Evolutionary conservation across 495 filamentous ascomycete species (phyloP).

Genomic region (Xylaria venustula): DNA sequence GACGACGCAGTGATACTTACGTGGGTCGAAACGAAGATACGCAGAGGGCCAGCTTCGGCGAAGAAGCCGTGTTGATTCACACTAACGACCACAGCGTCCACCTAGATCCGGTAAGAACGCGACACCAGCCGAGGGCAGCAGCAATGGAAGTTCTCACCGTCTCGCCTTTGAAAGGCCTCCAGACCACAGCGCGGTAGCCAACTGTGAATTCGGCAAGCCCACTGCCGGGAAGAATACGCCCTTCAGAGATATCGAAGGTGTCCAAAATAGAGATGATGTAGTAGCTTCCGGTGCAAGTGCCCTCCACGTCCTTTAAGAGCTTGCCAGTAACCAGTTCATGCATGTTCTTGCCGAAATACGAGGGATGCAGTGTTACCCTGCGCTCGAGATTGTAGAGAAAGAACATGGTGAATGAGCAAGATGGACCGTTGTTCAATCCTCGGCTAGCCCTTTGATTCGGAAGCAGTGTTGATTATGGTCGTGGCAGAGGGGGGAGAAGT

Average conservation of each 20-base stretch:
- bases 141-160: conserved; percentile 60
- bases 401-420: conserved; percentile 64
- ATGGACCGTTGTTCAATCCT: conserved; percentile 2
- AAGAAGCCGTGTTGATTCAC: conserved; percentile 94
- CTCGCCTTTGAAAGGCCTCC: conserved; percentile 95
- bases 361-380: conserved; percentile 89
- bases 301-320: conserved; percentile 88
- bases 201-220: conserved; percentile 93
- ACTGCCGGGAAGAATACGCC: conserved; percentile 83
- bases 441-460: background rate
- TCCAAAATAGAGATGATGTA: conserved; percentile 98
- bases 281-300: conserved; percentile 86
- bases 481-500: background rate
- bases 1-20: conserved; percentile 50
- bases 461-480: background rate
- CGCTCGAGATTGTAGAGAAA: conserved; percentile 96
- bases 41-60: conserved; percentile 81
- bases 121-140: background rate
- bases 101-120: conserved; percentile 48
- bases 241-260: conserved; percentile 85
- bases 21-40: conserved; percentile 83
- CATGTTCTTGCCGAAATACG: conserved; percentile 91
- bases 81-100: conserved; percentile 86
- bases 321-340: conserved; percentile 81
- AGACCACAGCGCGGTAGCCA: conserved; percentile 92